A percentile compares a stretch with the other conserved stretches of the same genome.
phyloP scores from a whole-genome alignment of 352 stramenopile genomes.

The Phytophthora kernoviae region DNA sequence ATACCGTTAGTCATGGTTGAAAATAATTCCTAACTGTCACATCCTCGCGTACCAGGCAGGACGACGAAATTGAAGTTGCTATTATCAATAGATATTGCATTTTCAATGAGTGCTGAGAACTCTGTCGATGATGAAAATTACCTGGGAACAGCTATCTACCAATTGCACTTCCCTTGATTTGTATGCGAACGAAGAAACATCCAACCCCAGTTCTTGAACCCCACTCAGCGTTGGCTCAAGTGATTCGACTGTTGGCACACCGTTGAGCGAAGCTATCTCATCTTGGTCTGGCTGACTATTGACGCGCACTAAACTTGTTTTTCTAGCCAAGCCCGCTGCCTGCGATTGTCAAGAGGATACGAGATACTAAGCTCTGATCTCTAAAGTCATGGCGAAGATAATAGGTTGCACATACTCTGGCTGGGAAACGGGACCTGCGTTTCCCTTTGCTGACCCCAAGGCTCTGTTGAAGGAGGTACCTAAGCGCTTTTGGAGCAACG shows the following conservation, averaged over 20 bases:
- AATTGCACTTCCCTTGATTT: slow-evolving; percentile 25
- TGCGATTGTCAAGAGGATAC: too few species aligned
- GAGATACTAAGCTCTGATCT: too few species aligned
- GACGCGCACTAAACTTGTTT: slow-evolving; percentile 14
- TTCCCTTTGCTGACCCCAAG: slow-evolving; percentile 27
- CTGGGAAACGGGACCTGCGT: slow-evolving; percentile 40
- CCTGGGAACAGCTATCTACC: too few species aligned
- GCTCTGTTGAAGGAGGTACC: slow-evolving; percentile 30
- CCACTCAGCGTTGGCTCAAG: slow-evolving; percentile 39
- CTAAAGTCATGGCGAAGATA: neutral
- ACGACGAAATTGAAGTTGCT: slow-evolving; percentile 13
- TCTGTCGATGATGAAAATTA: neutral
- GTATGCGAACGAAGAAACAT: slow-evolving; percentile 64
- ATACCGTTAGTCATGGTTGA: neutral
- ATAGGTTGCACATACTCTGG: slow-evolving; percentile 13
- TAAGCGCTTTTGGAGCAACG: slow-evolving; percentile 56
- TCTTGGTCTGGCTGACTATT: slow-evolving; percentile 13
- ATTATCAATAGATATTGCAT: slow-evolving; percentile 7
- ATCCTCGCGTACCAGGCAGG: slow-evolving; percentile 7
- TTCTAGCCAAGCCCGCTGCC: slow-evolving; percentile 19
- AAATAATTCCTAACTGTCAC: neutral
- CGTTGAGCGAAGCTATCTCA: slow-evolving; percentile 6
- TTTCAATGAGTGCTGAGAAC: neutral
- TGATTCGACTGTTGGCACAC: slow-evolving; percentile 2
- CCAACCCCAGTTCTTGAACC: slow-evolving; percentile 56